These are phyloP conservation scores for Suillus decipiens DNA, from an alignment of 768 basidiomycete genomes.

Conservation along the genomic window DNA sequence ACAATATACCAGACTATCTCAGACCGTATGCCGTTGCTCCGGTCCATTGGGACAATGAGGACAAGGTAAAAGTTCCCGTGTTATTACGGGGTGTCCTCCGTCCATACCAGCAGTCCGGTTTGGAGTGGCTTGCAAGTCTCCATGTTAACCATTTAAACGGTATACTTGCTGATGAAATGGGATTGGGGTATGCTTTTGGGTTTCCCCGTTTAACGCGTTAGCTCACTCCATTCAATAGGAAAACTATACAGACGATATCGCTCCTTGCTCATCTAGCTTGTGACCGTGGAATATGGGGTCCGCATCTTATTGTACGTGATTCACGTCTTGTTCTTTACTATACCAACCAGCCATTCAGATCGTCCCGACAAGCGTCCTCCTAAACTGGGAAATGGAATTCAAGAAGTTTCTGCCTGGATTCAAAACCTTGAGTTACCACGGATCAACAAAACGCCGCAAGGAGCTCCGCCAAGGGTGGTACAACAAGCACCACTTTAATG, in stretches of 20 bases:
- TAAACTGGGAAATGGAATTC: slow-evolving; percentile 98
- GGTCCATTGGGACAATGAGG: slow-evolving; percentile 63
- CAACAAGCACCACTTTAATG: slow-evolving; percentile 87
- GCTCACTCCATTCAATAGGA: slow-evolving; percentile 46
- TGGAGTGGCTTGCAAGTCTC: slow-evolving; percentile 92
- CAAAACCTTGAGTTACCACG: slow-evolving; percentile 87
- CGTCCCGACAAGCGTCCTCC: slow-evolving; percentile 88
- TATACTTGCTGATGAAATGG: slow-evolving; percentile 93
- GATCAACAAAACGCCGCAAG: slow-evolving; percentile 84
- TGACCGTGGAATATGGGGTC: slow-evolving; percentile 89
- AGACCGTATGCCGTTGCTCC: slow-evolving; percentile 71
- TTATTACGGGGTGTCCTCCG: slow-evolving; percentile 86
- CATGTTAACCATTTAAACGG: slow-evolving; percentile 82
- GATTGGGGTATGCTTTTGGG: slow-evolving; percentile 68
- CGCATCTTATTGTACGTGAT: slow-evolving; percentile 77
- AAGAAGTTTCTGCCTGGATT: slow-evolving; percentile 93
- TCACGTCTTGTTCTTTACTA: slow-evolving; percentile 1
- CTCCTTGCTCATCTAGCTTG: slow-evolving; percentile 91
- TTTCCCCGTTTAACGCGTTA: not conserved
- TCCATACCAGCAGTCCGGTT: slow-evolving; percentile 90
- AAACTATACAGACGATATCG: slow-evolving; percentile 96
- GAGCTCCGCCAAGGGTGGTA: slow-evolving; percentile 91
- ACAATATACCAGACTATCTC: slow-evolving; percentile 55
- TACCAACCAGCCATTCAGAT: slow-evolving; percentile 48
- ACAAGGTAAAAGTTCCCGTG: slow-evolving; percentile 61